These are phyloP conservation scores for Alnus rubra DNA, from an alignment of 306 rosid genomes.

Conservation along the genomic window DNA sequence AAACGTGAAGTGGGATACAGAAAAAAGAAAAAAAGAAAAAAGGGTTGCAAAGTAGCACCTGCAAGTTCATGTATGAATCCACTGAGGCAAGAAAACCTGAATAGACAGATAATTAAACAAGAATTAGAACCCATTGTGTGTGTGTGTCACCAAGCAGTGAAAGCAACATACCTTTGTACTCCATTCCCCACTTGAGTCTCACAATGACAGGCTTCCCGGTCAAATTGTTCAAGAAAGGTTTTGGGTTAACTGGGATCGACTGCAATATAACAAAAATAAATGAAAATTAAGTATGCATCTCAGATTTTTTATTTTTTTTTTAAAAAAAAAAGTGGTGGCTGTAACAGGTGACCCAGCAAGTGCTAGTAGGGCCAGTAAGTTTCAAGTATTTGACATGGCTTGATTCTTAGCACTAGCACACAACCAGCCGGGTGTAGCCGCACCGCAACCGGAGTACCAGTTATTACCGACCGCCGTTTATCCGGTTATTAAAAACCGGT, in stretches of 20 bases:
- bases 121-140: neutral
- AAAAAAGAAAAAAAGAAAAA: neutral
- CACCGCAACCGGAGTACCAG: too few relatives aligned
- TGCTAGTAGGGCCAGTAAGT: too few relatives aligned
- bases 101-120: neutral
- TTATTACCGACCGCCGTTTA: too few relatives aligned
- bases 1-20: neutral
- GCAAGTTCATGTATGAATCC: slow-evolving; percentile 64
- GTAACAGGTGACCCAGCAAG: too few relatives aligned
- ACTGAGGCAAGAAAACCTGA: slow-evolving; percentile 57
- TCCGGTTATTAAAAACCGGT: too few relatives aligned
- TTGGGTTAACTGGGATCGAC: slow-evolving; percentile 60
- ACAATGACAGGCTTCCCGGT: slow-evolving; percentile 60
- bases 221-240: slow-evolving; percentile 63
- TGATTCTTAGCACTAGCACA: too few relatives aligned
- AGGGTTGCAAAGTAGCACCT: slow-evolving; percentile 32
- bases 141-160: neutral
- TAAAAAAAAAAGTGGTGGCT: too few relatives aligned
- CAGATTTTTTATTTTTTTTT: too few relatives aligned
- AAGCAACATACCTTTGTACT: slow-evolving; percentile 49
- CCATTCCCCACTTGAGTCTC: slow-evolving; percentile 65
- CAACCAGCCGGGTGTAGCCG: too few relatives aligned
- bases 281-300: too few relatives aligned
- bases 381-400: too few relatives aligned
- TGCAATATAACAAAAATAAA: slow-evolving; percentile 24